Evolutionary conservation across 306 rosid genomes (phyloP).

Genomic region (Cucurbita argyrosperma): DNA sequence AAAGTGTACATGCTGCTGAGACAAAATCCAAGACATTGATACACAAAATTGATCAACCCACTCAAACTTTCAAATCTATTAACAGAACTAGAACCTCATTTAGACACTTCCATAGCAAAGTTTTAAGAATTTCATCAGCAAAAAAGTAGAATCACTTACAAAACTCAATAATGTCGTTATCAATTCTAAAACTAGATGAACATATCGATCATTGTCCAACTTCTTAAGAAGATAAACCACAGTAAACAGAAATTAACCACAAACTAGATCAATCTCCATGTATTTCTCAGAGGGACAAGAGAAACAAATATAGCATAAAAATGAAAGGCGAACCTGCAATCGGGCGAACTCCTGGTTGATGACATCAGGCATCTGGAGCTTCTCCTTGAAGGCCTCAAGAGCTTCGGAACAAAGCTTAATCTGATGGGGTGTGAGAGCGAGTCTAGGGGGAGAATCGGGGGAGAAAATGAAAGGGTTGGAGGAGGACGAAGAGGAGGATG

Average conservation of each 20-base stretch:
- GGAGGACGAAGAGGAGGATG: slow-evolving; percentile 12
- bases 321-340: slow-evolving; percentile 35
- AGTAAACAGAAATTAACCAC: background rate
- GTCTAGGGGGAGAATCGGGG: slow-evolving; percentile 33
- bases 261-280: background rate
- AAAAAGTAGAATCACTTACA: background rate
- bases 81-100: background rate
- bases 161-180: background rate
- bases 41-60: background rate
- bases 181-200: background rate
- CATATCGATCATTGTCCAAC: background rate
- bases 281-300: background rate
- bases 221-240: background rate
- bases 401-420: slow-evolving; percentile 45
- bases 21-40: background rate
- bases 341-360: slow-evolving; percentile 50
- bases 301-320: background rate
- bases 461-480: slow-evolving; percentile 25
- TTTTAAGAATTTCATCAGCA: background rate
- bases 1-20: background rate
- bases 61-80: background rate
- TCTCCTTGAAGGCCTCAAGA: slow-evolving; percentile 36
- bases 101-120: background rate
- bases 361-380: slow-evolving; percentile 28
- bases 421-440: slow-evolving; percentile 52